Evolutionary conservation across 2,329 filamentous ascomycete species (phyloP).

Genomic region (Epichloe sylvatica): DNA sequence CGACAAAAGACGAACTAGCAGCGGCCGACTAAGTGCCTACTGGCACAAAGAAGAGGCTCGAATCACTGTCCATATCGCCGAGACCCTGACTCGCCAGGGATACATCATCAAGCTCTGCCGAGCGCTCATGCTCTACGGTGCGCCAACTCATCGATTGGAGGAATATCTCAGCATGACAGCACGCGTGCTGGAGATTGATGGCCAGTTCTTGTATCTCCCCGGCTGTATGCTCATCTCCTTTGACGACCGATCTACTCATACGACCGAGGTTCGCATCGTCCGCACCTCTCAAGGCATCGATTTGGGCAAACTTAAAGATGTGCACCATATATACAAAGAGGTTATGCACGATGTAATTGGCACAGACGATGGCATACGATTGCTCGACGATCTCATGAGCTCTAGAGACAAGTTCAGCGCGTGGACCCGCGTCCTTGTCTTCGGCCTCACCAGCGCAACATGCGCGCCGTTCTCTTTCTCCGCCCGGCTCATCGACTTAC

Average conservation of each 20-base stretch:
- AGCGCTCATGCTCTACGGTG: conserved; percentile 75
- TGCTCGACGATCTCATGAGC: conserved; percentile 40
- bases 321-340: conserved; percentile 50
- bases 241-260: conserved; percentile 53
- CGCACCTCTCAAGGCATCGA: conserved; percentile 44
- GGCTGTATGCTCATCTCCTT: conserved; percentile 91
- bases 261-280: conserved; percentile 53
- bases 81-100: conserved; percentile 61
- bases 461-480: conserved; percentile 66
- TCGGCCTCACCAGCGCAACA: conserved; percentile 56
- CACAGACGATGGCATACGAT: conserved; percentile 41
- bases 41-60: conserved; percentile 31
- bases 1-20: conserved; percentile 24
- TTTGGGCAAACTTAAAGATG: conserved; percentile 46
- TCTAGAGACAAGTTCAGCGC: conserved; percentile 39
- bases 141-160: conserved; percentile 78
- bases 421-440: conserved; percentile 45
- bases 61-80: conserved; percentile 40
- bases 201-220: conserved; percentile 77
- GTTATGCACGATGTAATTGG: conserved; percentile 46
- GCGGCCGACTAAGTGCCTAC: conserved; percentile 22
- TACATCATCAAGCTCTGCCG: conserved; percentile 76
- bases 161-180: conserved; percentile 82
- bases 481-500: conserved; percentile 57
- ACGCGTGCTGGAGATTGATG: conserved; percentile 69